A percentile compares a stretch with the other conserved stretches of the same genome.
Conservation (phyloP, 768 basidiomycete species). For the Leccinum boreale region DNA sequence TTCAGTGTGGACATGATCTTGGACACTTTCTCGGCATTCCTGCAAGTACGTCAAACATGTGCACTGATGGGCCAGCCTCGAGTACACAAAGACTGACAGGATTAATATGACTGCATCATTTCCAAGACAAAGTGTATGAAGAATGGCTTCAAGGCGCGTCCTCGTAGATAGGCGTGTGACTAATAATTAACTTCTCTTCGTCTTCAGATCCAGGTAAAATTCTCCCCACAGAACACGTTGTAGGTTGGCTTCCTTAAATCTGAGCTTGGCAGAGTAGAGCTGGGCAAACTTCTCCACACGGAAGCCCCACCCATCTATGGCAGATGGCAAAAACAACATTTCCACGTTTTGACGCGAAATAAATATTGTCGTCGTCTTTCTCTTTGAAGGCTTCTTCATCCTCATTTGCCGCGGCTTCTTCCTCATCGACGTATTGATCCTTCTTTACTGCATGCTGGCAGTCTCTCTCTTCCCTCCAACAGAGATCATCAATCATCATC, state of each 20-base stretch:
- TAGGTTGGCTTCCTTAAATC: conserved; percentile 84
- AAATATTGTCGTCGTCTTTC: conserved; percentile 96
- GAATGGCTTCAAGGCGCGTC: conserved; percentile 84
- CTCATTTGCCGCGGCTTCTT: conserved; percentile 57
- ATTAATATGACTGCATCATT: conserved; percentile 83
- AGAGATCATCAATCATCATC: conserved; percentile 71
- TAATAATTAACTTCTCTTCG: conserved; percentile 75
- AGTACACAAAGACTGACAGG: conserved; percentile 58
- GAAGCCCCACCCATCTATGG: conserved; percentile 98
- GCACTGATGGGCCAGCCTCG: not conserved
- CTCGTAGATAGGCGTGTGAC: conserved; percentile 80
- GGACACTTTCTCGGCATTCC: conserved; percentile 82
- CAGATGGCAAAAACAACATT: conserved; percentile 95
- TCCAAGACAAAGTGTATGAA: conserved; percentile 98
- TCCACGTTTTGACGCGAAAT: conserved; percentile 92
- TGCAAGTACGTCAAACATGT: conserved; percentile 33
- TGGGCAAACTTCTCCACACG: conserved; percentile 91
- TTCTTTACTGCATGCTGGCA: conserved; percentile 74
- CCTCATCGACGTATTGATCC: conserved; percentile 63
- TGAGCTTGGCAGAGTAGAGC: conserved; percentile 85
- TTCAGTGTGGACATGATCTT: conserved; percentile 85
- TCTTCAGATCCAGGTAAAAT: conserved; percentile 94
- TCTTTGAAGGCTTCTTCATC: conserved; percentile 78
- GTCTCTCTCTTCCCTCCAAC: conserved; percentile 93
- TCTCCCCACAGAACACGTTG: conserved; percentile 94